Evolutionary conservation across 768 basidiomycete genomes (phyloP).

Genomic region (Megacollybia marginata): DNA sequence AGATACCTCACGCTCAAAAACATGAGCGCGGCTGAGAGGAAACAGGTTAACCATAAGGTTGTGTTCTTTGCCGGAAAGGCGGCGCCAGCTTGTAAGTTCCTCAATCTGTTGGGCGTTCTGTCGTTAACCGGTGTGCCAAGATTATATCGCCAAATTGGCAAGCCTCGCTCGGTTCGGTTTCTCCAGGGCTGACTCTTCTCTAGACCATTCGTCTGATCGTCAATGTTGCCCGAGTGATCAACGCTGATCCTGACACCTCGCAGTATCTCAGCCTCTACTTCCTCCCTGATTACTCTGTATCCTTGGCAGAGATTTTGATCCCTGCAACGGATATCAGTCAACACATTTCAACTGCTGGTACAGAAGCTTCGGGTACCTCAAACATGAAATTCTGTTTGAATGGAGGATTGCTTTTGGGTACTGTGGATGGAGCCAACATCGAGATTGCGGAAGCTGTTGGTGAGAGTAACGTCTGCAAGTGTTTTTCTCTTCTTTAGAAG

Average conservation of each 20-base stretch:
- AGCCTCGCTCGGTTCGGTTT: neutral
- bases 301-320: slow-evolving; percentile 75
- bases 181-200: neutral
- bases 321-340: slow-evolving; percentile 93
- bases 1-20: slow-evolving; percentile 77
- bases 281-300: slow-evolving; percentile 93
- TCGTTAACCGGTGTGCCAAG: slow-evolving; percentile 25
- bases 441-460: slow-evolving; percentile 97
- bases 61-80: slow-evolving; percentile 99
- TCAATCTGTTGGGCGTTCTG: neutral
- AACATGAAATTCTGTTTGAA: slow-evolving; percentile 91
- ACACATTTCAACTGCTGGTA: slow-evolving; percentile 97
- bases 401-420: slow-evolving; percentile 83
- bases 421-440: slow-evolving; percentile 91
- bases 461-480: slow-evolving; percentile 85
- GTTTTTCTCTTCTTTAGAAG: neutral
- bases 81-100: slow-evolving; percentile 75
- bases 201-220: slow-evolving; percentile 91
- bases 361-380: slow-evolving; percentile 77
- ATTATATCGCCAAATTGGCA: slow-evolving; percentile 89
- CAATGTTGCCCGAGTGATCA: slow-evolving; percentile 77
- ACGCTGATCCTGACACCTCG: slow-evolving; percentile 80
- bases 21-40: slow-evolving; percentile 70
- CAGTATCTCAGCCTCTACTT: slow-evolving; percentile 87
- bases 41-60: slow-evolving; percentile 77